Conservation (phyloP, 345 rosid species). For the Rhodamnia rubescens region DNA sequence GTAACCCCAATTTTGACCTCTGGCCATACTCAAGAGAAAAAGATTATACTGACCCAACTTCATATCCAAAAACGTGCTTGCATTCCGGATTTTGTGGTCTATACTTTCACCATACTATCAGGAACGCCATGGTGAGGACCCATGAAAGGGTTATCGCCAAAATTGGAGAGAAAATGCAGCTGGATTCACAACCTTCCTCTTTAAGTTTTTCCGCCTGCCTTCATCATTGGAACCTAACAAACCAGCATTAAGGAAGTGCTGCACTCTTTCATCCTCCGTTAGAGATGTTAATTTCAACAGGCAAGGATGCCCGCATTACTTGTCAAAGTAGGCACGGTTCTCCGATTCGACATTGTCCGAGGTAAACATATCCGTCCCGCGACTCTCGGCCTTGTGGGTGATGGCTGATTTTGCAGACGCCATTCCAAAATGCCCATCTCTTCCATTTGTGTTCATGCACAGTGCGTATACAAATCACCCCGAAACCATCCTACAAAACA, state of each 20-base stretch:
- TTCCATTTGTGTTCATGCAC: neutral
- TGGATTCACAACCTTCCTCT: neutral
- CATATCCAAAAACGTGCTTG: neutral
- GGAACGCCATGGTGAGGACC: neutral
- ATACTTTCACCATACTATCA: neutral
- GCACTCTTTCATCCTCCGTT: neutral
- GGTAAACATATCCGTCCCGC: neutral
- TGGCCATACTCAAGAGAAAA: too few relatives aligned
- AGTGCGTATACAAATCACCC: neutral
- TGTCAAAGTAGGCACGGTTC: neutral
- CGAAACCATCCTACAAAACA: neutral
- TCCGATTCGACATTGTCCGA: neutral
- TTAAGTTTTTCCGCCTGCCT: neutral
- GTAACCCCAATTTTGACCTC: neutral
- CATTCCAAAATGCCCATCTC: neutral
- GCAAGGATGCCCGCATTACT: neutral
- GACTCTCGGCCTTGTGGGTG: neutral
- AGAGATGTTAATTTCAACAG: neutral
- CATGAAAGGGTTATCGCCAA: neutral
- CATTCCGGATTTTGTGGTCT: neutral
- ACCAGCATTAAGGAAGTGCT: neutral
- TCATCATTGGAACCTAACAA: neutral
- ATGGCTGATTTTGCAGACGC: neutral
- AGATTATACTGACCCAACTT: neutral
- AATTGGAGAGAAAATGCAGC: neutral